Evolutionary conservation across 2,329 filamentous ascomycete genomes (phyloP).

Genomic region (Sporothrix luriei): DNA sequence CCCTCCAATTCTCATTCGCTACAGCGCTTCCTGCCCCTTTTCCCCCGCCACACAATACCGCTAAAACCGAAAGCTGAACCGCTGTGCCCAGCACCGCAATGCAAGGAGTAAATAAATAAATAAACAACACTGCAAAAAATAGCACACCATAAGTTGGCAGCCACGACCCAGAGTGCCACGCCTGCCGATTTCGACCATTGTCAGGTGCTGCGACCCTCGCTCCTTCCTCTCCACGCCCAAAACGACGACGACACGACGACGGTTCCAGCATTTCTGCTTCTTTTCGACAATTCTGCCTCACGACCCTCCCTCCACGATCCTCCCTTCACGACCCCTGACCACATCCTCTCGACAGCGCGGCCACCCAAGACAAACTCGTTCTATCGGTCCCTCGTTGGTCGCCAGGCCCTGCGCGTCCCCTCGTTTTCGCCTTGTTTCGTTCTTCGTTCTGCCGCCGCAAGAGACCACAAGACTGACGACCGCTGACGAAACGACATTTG

Average conservation of each 20-base stretch:
- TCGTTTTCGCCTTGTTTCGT: neutral
- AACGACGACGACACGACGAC: conserved; percentile 28
- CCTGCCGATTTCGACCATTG: neutral
- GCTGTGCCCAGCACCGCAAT: neutral
- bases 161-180: conserved; percentile 13
- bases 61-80: conserved; percentile 8
- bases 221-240: conserved; percentile 18
- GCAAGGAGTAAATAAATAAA: conserved; percentile 31
- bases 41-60: neutral
- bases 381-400: neutral
- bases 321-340: conserved; percentile 1
- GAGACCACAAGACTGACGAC: neutral
- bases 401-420: conserved; percentile 18
- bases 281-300: neutral
- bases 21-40: conserved; percentile 24
- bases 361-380: neutral
- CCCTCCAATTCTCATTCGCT: neutral
- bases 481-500: neutral
- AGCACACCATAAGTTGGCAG: conserved; percentile 7
- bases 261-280: neutral
- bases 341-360: conserved; percentile 15
- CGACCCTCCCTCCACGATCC: neutral
- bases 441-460: neutral
- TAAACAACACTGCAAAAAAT: conserved; percentile 24
- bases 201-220: conserved; percentile 12